Base-by-base conservation (phyloP, 1,284 basidiomycete genomes). In the Polyporus tsugae region DNA sequence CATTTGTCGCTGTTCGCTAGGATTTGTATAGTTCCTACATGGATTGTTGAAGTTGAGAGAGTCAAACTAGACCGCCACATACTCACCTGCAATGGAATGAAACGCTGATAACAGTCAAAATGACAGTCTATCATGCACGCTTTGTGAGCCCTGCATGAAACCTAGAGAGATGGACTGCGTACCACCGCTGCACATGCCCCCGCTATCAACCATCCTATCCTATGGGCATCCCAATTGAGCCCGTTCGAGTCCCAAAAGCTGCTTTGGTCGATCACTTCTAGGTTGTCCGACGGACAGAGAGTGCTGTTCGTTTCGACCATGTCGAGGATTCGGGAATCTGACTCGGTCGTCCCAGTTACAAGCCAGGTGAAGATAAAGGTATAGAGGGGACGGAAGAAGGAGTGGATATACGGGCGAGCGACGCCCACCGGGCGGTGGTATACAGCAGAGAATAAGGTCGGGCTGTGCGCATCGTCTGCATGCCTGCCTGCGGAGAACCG, bases 1-100 rank as follows among this genome's bases (percentile, higher is more conserved):
- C 92, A 94, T 87, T 81, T 94, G 92, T 69, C 91, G 86, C 77
- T 94, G 92, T 77, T 94, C 89, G 39, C 81, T 79, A 7, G 84
- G 90, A 53, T 86, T 87, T 60, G 83, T 88, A 75, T 94, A 94
- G 77, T 88, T 87, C 71, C 90, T 92, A 75, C 36, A 36, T 4
- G 41, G 2, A 0, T 19, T 13, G 33, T 1, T n/a, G 36, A 35
- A 57, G 44, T 62, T 19, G 22, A 62, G 11, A 38, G 19, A 25
- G 4, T n/a, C 46, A 9, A 6, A 7, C 4, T 25, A 11, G n/a
- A 22, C 1, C 25, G 36, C 58, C 36, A 22, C 0, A 60, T 15
- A 60, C 86, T 75, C 70, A 91, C 91, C 87, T 83, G 76, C 86
- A 88, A 75, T 93, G 91, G 68, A 85, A 80, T 58, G 82, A 71